Percentiles rank a stretch among this genome's conserved stretches.
These are phyloP conservation scores for Fusarium austroafricanum DNA, from an alignment of 2,329 filamentous ascomycete species.

Conservation along the genomic window DNA sequence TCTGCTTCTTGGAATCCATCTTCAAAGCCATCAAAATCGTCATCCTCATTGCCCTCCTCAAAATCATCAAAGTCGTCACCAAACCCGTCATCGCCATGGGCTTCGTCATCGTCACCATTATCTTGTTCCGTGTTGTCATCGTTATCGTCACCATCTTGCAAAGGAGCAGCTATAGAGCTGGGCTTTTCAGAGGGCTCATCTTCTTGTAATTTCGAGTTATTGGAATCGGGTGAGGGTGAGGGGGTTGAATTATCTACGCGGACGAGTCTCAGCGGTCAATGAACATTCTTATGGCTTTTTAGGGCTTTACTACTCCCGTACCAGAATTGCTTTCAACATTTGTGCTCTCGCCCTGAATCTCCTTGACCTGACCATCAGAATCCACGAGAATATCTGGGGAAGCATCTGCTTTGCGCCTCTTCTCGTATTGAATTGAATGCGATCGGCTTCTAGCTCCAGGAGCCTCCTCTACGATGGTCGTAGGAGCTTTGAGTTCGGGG, in stretches of 20 bases:
- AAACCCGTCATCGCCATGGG: conserved; percentile 59
- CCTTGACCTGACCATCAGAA: conserved; percentile 56
- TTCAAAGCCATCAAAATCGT: conserved; percentile 77
- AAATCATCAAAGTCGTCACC: conserved; percentile 73
- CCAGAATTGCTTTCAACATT: conserved; percentile 39
- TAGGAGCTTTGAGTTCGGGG: conserved; percentile 54
- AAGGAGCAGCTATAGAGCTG: conserved; percentile 24
- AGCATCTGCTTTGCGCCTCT: conserved; percentile 63
- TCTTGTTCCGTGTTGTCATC: conserved; percentile 29
- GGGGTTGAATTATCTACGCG: conserved; percentile 44
- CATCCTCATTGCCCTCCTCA: conserved; percentile 66
- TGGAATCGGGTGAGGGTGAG: conserved; percentile 43
- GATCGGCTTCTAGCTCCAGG: conserved; percentile 55
- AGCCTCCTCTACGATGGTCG: conserved; percentile 66
- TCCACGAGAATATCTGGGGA: conserved; percentile 64
- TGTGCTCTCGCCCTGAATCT: conserved; percentile 42
- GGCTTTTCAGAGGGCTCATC: conserved; percentile 48
- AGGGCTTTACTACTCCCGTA: conserved; percentile 45
- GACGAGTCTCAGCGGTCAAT: conserved; percentile 43
- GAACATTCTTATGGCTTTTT: conserved; percentile 33
- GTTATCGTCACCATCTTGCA: conserved; percentile 47
- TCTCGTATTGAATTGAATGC: conserved; percentile 58
- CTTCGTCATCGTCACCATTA: conserved; percentile 37
- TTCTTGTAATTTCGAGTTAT: conserved; percentile 42
- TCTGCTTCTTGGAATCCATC: conserved; percentile 74